phyloP scores from a whole-genome alignment of 2,329 filamentous ascomycete species.

The Rhynchosporium graminicola region DNA sequence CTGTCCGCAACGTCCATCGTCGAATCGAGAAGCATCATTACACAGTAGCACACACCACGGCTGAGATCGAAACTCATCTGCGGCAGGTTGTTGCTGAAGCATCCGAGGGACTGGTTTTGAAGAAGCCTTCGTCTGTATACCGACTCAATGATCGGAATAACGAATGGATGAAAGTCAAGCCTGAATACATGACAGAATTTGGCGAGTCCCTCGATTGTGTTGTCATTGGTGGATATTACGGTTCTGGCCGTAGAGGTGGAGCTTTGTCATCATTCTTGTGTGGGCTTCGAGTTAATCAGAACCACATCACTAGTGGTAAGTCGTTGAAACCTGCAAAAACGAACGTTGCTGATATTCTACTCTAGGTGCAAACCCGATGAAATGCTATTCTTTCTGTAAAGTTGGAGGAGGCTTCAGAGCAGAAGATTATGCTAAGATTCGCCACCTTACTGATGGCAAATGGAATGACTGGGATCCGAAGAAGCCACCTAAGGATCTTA shows the following conservation, averaged over 20 bases:
- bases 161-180: conserved; percentile 98
- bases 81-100: conserved; percentile 82
- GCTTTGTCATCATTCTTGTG: conserved; percentile 86
- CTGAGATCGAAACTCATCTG: conserved; percentile 76
- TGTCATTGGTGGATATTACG: conserved; percentile 90
- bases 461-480: conserved; percentile 84
- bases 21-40: conserved; percentile 83
- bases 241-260: conserved; percentile 82
- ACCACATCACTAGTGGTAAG: conserved; percentile 54
- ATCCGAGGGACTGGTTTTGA: conserved; percentile 88
- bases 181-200: conserved; percentile 96
- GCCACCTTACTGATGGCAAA: conserved; percentile 84
- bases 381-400: conserved; percentile 94
- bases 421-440: conserved; percentile 80
- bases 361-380: conserved; percentile 59
- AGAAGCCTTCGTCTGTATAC: conserved; percentile 88
- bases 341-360: not conserved
- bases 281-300: conserved; percentile 74
- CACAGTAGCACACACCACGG: conserved; percentile 62
- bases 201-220: conserved; percentile 91
- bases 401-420: conserved; percentile 91
- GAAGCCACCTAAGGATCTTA: conserved; percentile 73
- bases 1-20: conserved; percentile 69
- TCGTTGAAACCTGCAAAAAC: not conserved
- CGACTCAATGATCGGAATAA: conserved; percentile 86